Percentiles rank a stretch among this genome's conserved stretches.
phyloP scores from a whole-genome alignment of 2,329 filamentous ascomycete species.

The Zymoseptoria crescenta region DNA sequence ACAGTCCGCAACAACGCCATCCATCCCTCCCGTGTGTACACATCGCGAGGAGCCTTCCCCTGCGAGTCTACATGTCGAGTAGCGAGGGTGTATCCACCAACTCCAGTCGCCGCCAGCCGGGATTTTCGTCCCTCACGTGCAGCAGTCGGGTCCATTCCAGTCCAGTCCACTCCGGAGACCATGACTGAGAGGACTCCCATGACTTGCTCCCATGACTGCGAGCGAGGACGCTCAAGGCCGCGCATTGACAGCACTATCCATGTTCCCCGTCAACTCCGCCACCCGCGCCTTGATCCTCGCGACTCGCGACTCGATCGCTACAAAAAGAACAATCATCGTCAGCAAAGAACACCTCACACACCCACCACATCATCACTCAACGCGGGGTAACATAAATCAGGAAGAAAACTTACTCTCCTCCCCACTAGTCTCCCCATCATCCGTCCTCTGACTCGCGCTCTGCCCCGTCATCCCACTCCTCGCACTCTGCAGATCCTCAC shows the following conservation, averaged over 20 bases:
- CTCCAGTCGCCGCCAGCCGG: too few relatives aligned
- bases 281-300: conserved; percentile 97
- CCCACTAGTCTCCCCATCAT: conserved; percentile 84
- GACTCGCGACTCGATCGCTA: conserved; percentile 91
- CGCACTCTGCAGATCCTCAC: conserved; percentile 55
- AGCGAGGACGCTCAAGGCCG: not conserved
- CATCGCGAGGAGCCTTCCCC: too few relatives aligned
- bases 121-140: too few relatives aligned
- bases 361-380: not conserved
- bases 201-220: too few relatives aligned
- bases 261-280: conserved; percentile 66
- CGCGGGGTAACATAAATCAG: not conserved
- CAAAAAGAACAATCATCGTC: conserved; percentile 8
- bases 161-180: too few relatives aligned
- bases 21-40: too few relatives aligned
- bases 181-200: too few relatives aligned
- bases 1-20: too few relatives aligned
- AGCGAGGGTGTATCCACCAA: too few relatives aligned
- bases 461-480: conserved; percentile 45
- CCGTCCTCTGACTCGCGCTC: conserved; percentile 50
- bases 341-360: conserved; percentile 1
- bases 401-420: conserved; percentile 70
- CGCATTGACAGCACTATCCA: conserved; percentile 14
- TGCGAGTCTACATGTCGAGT: too few relatives aligned
- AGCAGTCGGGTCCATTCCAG: too few relatives aligned